Percentiles rank a stretch among this genome's conserved stretches.
Conservation (phyloP, 2,329 filamentous ascomycete species). For the Scedosporium aurantiacum region DNA sequence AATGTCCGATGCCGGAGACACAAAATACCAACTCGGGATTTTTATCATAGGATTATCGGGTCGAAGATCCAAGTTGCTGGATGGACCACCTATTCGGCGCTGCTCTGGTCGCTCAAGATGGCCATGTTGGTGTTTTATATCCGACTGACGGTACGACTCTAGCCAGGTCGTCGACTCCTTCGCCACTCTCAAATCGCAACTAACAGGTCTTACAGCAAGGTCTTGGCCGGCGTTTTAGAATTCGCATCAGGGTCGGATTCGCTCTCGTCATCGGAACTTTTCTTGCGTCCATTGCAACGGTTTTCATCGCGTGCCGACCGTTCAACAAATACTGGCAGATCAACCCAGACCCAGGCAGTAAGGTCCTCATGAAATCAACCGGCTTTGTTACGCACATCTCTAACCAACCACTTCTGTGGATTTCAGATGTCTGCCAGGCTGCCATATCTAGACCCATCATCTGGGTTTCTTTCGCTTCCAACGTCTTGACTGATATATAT, state of each 20-base stretch:
- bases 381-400: not conserved
- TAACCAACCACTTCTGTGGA: constrained; percentile 1
- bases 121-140: constrained; percentile 47
- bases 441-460: constrained; percentile 39
- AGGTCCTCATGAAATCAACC: constrained; percentile 13
- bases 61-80: constrained; percentile 46
- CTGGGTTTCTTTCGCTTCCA: constrained; percentile 39
- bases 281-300: constrained; percentile 34
- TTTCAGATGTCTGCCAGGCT: constrained; percentile 32
- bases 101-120: constrained; percentile 45
- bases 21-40: no score
- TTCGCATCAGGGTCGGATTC: constrained; percentile 40
- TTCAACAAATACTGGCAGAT: constrained; percentile 48
- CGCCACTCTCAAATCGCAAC: not conserved
- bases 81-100: constrained; percentile 41
- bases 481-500: constrained; percentile 46
- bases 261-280: constrained; percentile 36
- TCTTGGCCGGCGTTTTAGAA: constrained; percentile 24
- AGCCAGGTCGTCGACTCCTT: not conserved
- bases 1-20: no score
- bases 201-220: not conserved
- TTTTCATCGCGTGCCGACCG: constrained; percentile 41
- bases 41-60: constrained; percentile 31
- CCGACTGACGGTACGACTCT: constrained; percentile 30
- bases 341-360: constrained; percentile 43